Conservation (phyloP, 192 early-diverging fungal genomes). For the Coemansia sp. region DNA sequence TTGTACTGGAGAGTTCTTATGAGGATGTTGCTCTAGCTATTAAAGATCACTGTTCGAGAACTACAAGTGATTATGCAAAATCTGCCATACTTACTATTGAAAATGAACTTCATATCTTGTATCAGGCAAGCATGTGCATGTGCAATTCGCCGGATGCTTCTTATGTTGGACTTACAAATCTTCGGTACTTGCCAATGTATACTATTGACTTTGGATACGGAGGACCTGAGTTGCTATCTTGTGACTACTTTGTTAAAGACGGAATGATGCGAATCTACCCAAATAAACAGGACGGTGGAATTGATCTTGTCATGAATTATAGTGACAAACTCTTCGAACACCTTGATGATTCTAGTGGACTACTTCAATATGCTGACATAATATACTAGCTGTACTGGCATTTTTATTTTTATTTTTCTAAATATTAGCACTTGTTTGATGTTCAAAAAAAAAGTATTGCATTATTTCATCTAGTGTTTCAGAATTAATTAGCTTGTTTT, state of each 20-base stretch:
- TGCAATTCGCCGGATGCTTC: constrained; percentile 34
- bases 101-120: constrained; percentile 37
- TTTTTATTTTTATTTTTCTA: not conserved
- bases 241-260: constrained; percentile 32
- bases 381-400: constrained; percentile 20
- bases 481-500: too few species aligned
- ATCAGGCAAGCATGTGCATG: constrained; percentile 22
- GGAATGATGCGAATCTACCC: constrained; percentile 35
- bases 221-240: constrained; percentile 22
- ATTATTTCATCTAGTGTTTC: not conserved
- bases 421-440: not conserved
- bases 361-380: constrained; percentile 32
- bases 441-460: not conserved
- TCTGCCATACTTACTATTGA: constrained; percentile 27
- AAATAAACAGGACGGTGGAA: constrained; percentile 43
- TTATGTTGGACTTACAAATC: constrained; percentile 32
- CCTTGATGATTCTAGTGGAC: constrained; percentile 10
- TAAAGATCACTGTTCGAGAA: constrained; percentile 21
- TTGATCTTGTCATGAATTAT: constrained; percentile 45
- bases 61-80: constrained; percentile 34
- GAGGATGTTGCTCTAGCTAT: constrained; percentile 26
- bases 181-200: constrained; percentile 38
- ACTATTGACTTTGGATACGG: constrained; percentile 49
- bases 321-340: constrained; percentile 25
- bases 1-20: constrained; percentile 14